Evolutionary conservation across 1,139 yeast species (phyloP).

Genomic region (Trichomonascaceae sp.): DNA sequence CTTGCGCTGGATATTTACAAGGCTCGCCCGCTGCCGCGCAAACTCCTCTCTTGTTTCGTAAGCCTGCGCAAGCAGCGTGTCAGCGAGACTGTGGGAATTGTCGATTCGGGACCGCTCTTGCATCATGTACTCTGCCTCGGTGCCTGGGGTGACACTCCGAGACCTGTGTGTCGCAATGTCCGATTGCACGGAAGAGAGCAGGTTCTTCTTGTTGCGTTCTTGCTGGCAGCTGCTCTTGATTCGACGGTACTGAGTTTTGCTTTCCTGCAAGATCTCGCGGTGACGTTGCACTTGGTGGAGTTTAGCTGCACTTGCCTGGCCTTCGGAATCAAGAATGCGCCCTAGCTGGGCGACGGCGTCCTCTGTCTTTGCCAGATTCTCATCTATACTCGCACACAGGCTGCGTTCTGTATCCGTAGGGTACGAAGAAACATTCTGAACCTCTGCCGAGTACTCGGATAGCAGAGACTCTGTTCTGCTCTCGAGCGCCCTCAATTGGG

Average conservation of each 20-base stretch:
- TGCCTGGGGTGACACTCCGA: constrained; percentile 25
- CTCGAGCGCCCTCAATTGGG: constrained; percentile 44
- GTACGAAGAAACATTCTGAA: constrained; percentile 37
- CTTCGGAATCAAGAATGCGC: constrained; percentile 43
- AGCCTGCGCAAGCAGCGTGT: constrained; percentile 68
- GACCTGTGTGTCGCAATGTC: constrained; percentile 56
- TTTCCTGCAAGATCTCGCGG: constrained; percentile 61
- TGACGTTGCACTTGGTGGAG: constrained; percentile 76
- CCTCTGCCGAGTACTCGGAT: constrained; percentile 38
- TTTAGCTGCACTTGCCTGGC: constrained; percentile 55
- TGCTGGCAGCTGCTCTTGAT: constrained; percentile 49
- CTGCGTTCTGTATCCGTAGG: constrained; percentile 36
- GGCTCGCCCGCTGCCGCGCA: constrained; percentile 49
- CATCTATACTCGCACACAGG: constrained; percentile 19
- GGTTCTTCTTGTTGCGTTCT: constrained; percentile 62
- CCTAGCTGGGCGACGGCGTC: constrained; percentile 28
- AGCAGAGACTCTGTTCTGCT: constrained; percentile 40
- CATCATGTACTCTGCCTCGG: constrained; percentile 56
- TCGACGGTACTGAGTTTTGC: constrained; percentile 47
- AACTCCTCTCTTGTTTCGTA: constrained; percentile 82
- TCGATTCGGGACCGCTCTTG: constrained; percentile 69
- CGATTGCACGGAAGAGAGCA: constrained; percentile 60
- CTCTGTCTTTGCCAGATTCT: constrained; percentile 25
- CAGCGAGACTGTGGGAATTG: constrained; percentile 63
- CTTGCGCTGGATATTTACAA: constrained; percentile 52